A percentile compares a stretch with the other conserved stretches of the same genome.
These are phyloP conservation scores for Antrodiella citrinella DNA, from an alignment of 768 basidiomycete genomes.

Conservation along the genomic window DNA sequence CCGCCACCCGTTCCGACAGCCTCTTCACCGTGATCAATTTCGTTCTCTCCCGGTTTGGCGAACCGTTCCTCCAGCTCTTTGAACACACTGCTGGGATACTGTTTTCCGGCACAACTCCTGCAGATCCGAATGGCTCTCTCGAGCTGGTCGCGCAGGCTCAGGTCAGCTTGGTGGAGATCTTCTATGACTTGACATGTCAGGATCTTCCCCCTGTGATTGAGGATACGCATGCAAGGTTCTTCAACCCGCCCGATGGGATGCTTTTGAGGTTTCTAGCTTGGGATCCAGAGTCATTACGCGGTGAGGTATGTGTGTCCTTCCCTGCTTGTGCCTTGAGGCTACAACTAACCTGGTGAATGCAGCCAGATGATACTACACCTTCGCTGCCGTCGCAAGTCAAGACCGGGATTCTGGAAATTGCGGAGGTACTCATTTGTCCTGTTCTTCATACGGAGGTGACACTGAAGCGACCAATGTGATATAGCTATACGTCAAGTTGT, in stretches of 20 bases:
- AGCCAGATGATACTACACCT: constrained; percentile 77
- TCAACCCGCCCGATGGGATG: constrained; percentile 58
- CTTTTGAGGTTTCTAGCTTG: constrained; percentile 78
- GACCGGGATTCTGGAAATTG: constrained; percentile 83
- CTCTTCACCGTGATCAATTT: constrained; percentile 90
- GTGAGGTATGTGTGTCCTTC: constrained; percentile 50
- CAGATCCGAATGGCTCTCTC: constrained; percentile 24
- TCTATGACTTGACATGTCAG: constrained; percentile 90
- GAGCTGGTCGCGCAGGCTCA: constrained; percentile 63
- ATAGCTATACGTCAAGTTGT: constrained; percentile 75
- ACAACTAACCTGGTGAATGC: constrained; percentile 8
- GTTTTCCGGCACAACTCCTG: constrained; percentile 30
- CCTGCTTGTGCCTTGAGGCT: not conserved
- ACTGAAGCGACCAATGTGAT: constrained; percentile 1
- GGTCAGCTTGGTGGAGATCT: constrained; percentile 77
- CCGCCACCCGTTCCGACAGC: constrained; percentile 78
- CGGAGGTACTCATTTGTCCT: constrained; percentile 48
- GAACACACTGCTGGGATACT: constrained; percentile 51
- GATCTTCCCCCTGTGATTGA: constrained; percentile 94
- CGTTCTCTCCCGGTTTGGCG: constrained; percentile 76
- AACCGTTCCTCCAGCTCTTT: constrained; percentile 81
- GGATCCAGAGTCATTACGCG: constrained; percentile 61
- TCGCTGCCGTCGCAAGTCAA: constrained; percentile 88
- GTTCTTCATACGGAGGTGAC: not conserved
- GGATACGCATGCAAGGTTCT: constrained; percentile 78